Conservation (phyloP, 2,329 filamentous ascomycete species). For the Fusarium verticillioides region DNA sequence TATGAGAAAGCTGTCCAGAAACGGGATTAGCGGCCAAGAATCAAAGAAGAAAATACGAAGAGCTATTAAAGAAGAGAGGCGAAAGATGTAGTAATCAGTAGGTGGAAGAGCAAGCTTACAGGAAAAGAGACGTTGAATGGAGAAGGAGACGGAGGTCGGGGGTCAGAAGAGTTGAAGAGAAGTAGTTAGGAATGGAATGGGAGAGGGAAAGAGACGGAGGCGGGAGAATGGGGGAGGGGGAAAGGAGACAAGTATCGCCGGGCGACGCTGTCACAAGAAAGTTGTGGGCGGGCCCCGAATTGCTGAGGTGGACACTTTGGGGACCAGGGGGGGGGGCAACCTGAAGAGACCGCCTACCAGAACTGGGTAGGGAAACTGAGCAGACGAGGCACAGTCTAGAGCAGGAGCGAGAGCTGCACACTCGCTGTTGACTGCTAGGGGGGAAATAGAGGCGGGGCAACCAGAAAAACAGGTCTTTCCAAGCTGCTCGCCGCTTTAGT, state of each 20-base stretch:
- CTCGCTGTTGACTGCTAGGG: constrained; percentile 1
- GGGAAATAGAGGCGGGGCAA: constrained; percentile 37
- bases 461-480: constrained; percentile 24
- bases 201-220: constrained; percentile 45
- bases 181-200: constrained; percentile 46
- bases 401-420: constrained; percentile 27
- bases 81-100: constrained; percentile 22
- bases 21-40: constrained; percentile 46
- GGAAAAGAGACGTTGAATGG: constrained; percentile 47
- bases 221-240: constrained; percentile 45
- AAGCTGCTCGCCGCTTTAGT: constrained; percentile 48
- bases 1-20: constrained; percentile 49
- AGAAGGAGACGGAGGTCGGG: constrained; percentile 46
- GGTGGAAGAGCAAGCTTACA: constrained; percentile 40
- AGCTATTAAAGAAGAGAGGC: constrained; percentile 37
- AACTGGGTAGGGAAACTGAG: constrained; percentile 32
- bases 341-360: constrained; percentile 44
- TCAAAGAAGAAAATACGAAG: constrained; percentile 34
- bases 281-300: constrained; percentile 51
- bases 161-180: constrained; percentile 45
- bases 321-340: constrained; percentile 31
- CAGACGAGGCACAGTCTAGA: constrained; percentile 35
- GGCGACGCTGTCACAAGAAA: constrained; percentile 50
- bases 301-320: constrained; percentile 47
- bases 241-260: constrained; percentile 50